These are phyloP conservation scores for Schoenoplectus tabernaemontani DNA, from an alignment of 202 grass and related monocot genomes.

Conservation along the genomic window DNA sequence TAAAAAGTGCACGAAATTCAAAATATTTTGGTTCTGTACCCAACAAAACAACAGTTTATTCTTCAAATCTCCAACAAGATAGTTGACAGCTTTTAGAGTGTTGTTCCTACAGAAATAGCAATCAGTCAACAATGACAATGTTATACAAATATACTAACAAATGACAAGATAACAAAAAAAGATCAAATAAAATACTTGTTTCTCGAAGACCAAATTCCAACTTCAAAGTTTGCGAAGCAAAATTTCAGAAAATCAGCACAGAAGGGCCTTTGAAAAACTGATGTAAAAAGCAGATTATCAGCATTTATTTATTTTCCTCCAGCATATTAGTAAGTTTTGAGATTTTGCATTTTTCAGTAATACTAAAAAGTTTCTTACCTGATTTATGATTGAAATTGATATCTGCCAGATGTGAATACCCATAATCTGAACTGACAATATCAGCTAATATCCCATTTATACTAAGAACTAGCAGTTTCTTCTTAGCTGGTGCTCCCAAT, in stretches of 20 bases:
- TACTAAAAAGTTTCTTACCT: conserved; percentile 28
- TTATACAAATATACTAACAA: conserved; percentile 14
- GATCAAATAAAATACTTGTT: conserved; percentile 29
- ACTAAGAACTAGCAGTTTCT: conserved; percentile 83
- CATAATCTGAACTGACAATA: conserved; percentile 30
- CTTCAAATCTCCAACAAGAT: conserved; percentile 46
- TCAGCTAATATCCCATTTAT: conserved; percentile 86
- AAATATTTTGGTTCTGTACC: conserved; percentile 26
- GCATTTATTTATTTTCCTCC: conserved; percentile 10
- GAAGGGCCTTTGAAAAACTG: conserved; percentile 71
- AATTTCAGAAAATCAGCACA: conserved; percentile 76
- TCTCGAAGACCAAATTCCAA: conserved; percentile 86
- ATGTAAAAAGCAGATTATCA: conserved; percentile 14
- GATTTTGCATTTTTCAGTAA: background rate
- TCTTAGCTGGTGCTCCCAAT: background rate
- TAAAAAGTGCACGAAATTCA: too few relatives aligned
- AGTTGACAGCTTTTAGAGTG: conserved; percentile 35
- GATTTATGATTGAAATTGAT: conserved; percentile 39
- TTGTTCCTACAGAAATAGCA: conserved; percentile 35
- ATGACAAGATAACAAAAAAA: background rate
- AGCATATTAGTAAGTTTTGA: background rate
- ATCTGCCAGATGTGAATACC: conserved; percentile 24
- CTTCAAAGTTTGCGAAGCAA: conserved; percentile 76
- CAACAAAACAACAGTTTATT: conserved; percentile 66
- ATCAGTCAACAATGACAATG: background rate